Conservation (phyloP, 139 green algal species). For the Coelastrella sp. region DNA sequence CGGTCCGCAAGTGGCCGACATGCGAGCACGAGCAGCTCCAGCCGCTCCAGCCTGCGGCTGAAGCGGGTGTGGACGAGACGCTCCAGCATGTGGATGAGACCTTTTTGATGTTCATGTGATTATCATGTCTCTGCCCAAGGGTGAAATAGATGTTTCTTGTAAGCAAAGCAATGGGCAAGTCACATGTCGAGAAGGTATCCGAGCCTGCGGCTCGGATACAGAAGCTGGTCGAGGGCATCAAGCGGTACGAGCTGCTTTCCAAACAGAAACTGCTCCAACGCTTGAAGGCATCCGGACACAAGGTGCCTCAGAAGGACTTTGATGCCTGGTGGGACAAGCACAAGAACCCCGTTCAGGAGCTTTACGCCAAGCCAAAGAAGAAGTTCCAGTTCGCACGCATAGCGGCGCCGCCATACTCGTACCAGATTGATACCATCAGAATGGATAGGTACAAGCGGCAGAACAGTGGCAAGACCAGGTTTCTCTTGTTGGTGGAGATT, state of each 20-base stretch:
- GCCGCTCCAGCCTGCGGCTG: no score
- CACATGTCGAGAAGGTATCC: no score
- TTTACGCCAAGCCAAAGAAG: not conserved
- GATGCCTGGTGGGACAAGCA: not conserved
- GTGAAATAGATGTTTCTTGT: no score
- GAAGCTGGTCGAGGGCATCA: not conserved
- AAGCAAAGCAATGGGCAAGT: no score
- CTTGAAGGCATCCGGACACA: not conserved
- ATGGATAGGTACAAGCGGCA: not conserved
- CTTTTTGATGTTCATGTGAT: no score
- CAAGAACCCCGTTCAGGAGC: not conserved
- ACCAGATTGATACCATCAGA: not conserved
- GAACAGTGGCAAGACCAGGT: not conserved
- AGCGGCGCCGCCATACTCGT: not conserved
- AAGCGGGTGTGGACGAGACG: no score
- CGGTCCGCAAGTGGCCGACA: no score
- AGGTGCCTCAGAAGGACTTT: not conserved
- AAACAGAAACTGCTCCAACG: not conserved
- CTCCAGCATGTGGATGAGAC: no score
- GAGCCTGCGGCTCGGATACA: not conserved
- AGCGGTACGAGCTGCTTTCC: not conserved
- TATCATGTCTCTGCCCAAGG: no score
- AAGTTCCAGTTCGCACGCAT: not conserved
- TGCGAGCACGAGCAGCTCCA: no score
- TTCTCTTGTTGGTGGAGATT: not conserved